Percentiles rank a stretch among this genome's conserved stretches.
These are phyloP conservation scores for Hygrophila difformis DNA, from an alignment of 257 asterid species.

Conservation along the genomic window DNA sequence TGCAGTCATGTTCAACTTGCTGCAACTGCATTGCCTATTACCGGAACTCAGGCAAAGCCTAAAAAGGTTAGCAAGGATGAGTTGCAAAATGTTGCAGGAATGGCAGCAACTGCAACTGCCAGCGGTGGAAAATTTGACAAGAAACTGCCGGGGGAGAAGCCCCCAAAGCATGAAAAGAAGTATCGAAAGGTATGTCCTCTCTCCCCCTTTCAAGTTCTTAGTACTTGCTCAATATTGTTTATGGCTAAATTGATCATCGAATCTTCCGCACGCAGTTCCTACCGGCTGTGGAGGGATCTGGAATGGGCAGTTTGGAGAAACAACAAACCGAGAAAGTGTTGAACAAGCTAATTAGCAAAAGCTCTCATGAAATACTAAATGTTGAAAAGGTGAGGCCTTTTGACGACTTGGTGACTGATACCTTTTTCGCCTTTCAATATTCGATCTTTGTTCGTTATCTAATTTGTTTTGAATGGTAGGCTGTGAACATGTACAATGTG, in stretches of 20 bases:
- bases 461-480: conserved; percentile 27
- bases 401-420: background rate
- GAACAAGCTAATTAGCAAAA: conserved; percentile 61
- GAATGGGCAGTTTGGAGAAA: conserved; percentile 77
- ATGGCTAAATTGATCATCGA: background rate
- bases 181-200: conserved; percentile 53
- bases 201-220: background rate
- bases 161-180: conserved; percentile 87
- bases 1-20: conserved; percentile 89
- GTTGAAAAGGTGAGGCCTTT: conserved; percentile 63
- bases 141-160: conserved; percentile 82
- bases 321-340: conserved; percentile 81
- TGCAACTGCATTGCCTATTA: conserved; percentile 80
- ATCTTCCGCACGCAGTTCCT: conserved; percentile 40
- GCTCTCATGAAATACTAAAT: conserved; percentile 80
- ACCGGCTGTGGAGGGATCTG: conserved; percentile 89
- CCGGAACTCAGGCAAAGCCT: conserved; percentile 63
- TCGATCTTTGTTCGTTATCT: no score
- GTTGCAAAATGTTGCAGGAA: conserved; percentile 80
- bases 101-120: conserved; percentile 92
- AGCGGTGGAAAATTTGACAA: conserved; percentile 97
- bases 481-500: conserved; percentile 86
- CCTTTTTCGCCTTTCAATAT: background rate
- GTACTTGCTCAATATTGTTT: no score
- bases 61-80: conserved; percentile 73